Evolutionary conservation across 2,329 filamentous ascomycete genomes (phyloP), one percentile per base, ranked within the genome.

Genomic region (Pseudocercospora pini-densiflorae): DNA sequence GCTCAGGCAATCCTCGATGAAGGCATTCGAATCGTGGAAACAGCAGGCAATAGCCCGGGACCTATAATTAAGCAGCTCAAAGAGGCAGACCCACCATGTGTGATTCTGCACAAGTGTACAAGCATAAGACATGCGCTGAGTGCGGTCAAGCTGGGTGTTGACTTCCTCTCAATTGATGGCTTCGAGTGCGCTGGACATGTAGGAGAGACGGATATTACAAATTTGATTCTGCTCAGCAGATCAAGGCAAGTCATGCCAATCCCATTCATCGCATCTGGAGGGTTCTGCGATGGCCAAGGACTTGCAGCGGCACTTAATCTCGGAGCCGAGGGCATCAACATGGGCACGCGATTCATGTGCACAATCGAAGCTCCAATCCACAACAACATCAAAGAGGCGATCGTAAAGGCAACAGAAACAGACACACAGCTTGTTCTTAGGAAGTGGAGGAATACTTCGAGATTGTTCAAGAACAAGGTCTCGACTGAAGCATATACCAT

Each of bases 261-360:
- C 9, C 95, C 95, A 0, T 99, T 98, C 79, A 97, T 99, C 77
- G 95, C 95, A 0, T 96, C 92, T 1, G 95, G 95, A 64, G 95
- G 95, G 1, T 98, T 99, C 77, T 94, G 93, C 12, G 95, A 99
- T 78, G 95, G 95, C 0, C 88, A 97, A 75, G 95, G 95, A 3
- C 86, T 99, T 21, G 95, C 95, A 0, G 95, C 94, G 1, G 95
- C 95, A 7, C 84, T 99, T 73, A 90, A 90, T 47, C 86, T 99
- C 12, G 95, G 95, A 40, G 95, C 95, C 0, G 92, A 92, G 78
- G 95, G 95, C 69, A 90, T 98, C 82, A 99, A 99, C 82, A 99
- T 99, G 95, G 95, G 95, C 65, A 99, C 95, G 9, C 86, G 95
- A 49, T 99, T 98, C 84, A 96, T 99, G 92, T 94, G 91, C 83